A percentile compares a stretch with the other conserved stretches of the same genome.
phyloP scores from a whole-genome alignment of 164 flowering plant genomes.

The Litsea cubeba region DNA sequence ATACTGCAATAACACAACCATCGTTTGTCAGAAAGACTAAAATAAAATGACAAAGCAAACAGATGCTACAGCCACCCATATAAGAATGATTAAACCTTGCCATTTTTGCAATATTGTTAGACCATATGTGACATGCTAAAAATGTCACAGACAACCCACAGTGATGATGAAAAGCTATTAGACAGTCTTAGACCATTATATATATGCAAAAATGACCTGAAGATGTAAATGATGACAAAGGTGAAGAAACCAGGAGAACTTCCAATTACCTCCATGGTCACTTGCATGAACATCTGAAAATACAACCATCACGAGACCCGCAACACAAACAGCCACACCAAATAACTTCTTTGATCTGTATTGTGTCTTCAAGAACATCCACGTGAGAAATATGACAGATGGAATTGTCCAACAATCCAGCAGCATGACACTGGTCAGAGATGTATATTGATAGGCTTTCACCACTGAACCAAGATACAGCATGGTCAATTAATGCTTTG shows the following conservation, averaged over 20 bases:
- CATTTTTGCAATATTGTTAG: neutral
- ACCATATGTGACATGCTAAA: neutral
- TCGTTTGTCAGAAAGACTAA: neutral
- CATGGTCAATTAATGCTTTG: neutral
- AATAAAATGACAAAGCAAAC: neutral
- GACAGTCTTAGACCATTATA: neutral
- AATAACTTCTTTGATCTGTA: conserved; percentile 56
- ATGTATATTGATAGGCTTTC: conserved; percentile 96
- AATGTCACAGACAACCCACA: neutral
- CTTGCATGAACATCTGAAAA: conserved; percentile 87
- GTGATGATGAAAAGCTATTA: no score
- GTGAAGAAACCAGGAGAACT: neutral
- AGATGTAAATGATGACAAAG: neutral
- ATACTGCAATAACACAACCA: neutral
- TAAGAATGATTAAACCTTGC: neutral
- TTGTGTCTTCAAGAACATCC: conserved; percentile 82
- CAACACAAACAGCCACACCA: conserved; percentile 76
- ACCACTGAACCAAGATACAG: conserved; percentile 46
- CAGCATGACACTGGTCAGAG: conserved; percentile 91
- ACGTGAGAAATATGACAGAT: conserved; percentile 74
- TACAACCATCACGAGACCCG: conserved; percentile 74
- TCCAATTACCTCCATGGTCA: conserved; percentile 56
- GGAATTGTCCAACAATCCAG: conserved; percentile 96
- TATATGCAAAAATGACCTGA: neutral
- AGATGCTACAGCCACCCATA: neutral